Conservation (phyloP, 2,329 filamentous ascomycete species). For the Botrytis paeoniae region DNA sequence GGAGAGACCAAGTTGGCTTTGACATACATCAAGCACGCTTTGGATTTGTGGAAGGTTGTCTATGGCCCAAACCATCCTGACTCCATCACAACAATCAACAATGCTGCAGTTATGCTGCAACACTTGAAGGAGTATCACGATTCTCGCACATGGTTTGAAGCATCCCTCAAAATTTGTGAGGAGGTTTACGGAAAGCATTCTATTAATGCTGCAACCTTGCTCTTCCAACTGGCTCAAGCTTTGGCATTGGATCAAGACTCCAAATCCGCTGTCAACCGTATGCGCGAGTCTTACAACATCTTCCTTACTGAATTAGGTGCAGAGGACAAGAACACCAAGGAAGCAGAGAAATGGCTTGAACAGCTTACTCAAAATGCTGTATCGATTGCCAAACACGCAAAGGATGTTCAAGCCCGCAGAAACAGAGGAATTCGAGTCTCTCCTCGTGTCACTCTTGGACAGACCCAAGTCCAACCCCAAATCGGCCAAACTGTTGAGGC, state of each 20-base stretch:
- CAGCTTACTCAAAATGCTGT: constrained; percentile 96
- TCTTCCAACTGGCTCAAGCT: constrained; percentile 96
- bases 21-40: constrained; percentile 83
- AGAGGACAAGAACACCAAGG: constrained; percentile 95
- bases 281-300: constrained; percentile 96
- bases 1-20: constrained; percentile 89
- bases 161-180: constrained; percentile 84
- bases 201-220: constrained; percentile 87
- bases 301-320: constrained; percentile 84
- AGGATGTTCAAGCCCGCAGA: constrained; percentile 74
- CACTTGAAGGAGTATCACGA: constrained; percentile 91
- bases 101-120: constrained; percentile 97
- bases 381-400: constrained; percentile 87
- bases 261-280: constrained; percentile 84
- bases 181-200: constrained; percentile 84
- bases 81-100: constrained; percentile 98
- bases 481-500: constrained; percentile 57
- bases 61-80: constrained; percentile 93
- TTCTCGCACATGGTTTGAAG: constrained; percentile 95
- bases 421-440: constrained; percentile 69
- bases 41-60: constrained; percentile 95
- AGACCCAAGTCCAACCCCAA: constrained; percentile 59
- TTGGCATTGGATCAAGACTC: constrained; percentile 93
- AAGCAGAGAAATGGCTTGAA: constrained; percentile 94
- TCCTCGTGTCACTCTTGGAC: constrained; percentile 53